These are phyloP conservation scores for Royoungia palumana DNA, from an alignment of 768 basidiomycete species.

Conservation along the genomic window DNA sequence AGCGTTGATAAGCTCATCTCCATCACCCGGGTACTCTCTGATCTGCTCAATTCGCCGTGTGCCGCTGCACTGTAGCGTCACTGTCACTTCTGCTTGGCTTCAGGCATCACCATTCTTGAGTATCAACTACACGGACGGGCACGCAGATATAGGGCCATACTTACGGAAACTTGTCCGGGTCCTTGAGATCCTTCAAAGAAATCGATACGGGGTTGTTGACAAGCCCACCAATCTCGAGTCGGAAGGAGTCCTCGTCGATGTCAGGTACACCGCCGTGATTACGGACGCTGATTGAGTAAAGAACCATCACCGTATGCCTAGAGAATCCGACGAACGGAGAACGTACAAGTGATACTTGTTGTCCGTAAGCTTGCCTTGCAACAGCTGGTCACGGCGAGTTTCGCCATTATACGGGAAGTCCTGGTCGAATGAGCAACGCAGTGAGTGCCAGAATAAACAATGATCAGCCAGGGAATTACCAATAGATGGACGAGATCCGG, in stretches of 20 bases:
- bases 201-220: slow-evolving; percentile 45
- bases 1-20: slow-evolving; percentile 50
- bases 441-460: no score
- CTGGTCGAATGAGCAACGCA: neutral
- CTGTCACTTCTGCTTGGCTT: slow-evolving; percentile 47
- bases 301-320: neutral
- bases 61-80: slow-evolving; percentile 55
- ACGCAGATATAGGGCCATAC: slow-evolving; percentile 10
- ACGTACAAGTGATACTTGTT: slow-evolving; percentile 50
- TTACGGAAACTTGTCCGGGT: slow-evolving; percentile 45
- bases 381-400: slow-evolving; percentile 41
- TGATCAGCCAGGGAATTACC: neutral
- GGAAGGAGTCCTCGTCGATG: slow-evolving; percentile 44
- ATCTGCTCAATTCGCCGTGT: slow-evolving; percentile 54
- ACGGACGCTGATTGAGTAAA: slow-evolving; percentile 37
- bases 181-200: slow-evolving; percentile 46
- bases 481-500: slow-evolving; percentile 48
- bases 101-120: neutral
- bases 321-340: neutral
- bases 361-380: slow-evolving; percentile 45
- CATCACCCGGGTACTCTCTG: slow-evolving; percentile 49
- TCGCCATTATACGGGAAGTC: slow-evolving; percentile 60
- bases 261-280: slow-evolving; percentile 54
- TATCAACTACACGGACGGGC: no score
- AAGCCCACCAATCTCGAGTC: slow-evolving; percentile 51